Percentiles rank a stretch among this genome's conserved stretches.
phyloP scores from a whole-genome alignment of 306 rosid species.

The Pterocarpus macrocarpus region DNA sequence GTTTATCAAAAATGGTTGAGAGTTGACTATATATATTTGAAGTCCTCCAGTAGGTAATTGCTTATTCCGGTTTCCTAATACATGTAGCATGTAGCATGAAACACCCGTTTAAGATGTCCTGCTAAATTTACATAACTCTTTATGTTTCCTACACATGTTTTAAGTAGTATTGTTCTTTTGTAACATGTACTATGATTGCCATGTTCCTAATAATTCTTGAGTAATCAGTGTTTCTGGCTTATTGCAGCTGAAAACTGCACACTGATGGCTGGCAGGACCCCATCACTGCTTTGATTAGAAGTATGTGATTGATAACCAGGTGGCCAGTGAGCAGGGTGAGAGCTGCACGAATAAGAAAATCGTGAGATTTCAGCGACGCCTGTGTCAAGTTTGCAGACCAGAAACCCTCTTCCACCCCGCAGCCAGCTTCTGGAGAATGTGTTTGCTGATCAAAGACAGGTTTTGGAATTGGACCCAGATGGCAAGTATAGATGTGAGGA shows the following conservation, averaged over 20 bases:
- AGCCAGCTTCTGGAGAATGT: slow-evolving; percentile 97
- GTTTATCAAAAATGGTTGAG: neutral
- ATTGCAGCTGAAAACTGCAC: slow-evolving; percentile 96
- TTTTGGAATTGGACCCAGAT: slow-evolving; percentile 96
- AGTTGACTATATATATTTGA: neutral
- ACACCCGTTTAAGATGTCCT: neutral
- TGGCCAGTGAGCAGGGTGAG: slow-evolving; percentile 85
- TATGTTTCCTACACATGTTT: neutral
- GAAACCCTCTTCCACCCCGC: slow-evolving; percentile 82
- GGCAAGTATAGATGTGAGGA: slow-evolving; percentile 98
- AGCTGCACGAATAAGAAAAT: slow-evolving; percentile 82
- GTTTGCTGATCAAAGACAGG: slow-evolving; percentile 98
- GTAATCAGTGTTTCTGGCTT: slow-evolving; percentile 24
- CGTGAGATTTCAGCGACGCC: slow-evolving; percentile 79
- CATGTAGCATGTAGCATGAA: neutral
- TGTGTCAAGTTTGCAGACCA: slow-evolving; percentile 93
- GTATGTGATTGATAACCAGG: slow-evolving; percentile 73
- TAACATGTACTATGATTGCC: neutral
- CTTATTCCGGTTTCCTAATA: neutral
- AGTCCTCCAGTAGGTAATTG: neutral
- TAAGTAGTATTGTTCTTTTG: neutral
- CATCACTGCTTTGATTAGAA: slow-evolving; percentile 81
- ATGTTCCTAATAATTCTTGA: slow-evolving; percentile 9
- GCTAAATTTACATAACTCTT: neutral
- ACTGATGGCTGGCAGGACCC: slow-evolving; percentile 92